Evolutionary conservation across 1,139 yeast species (phyloP), one percentile per base, ranked within the genome.

Genomic region (Suhomyces wounanorum): DNA sequence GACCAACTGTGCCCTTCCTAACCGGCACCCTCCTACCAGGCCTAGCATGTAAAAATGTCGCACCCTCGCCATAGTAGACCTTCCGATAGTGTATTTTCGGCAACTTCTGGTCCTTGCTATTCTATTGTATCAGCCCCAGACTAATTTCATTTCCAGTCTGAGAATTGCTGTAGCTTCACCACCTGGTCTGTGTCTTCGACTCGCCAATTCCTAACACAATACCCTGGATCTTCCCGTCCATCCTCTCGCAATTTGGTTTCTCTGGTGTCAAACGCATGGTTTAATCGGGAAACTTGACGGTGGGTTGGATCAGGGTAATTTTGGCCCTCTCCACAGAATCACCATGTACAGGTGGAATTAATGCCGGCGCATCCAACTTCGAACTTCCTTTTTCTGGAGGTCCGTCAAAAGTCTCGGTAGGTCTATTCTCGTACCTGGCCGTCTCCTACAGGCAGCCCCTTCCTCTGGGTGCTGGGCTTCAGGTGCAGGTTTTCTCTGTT

Each of bases 21-120:
- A 37, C 40, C 26, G 26, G 13, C 40, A 37, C 42, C 33, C 11
- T 14, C 37, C 37, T 33, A 33, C 37, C 37, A 33, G 9, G 18
- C 14, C 37, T 25, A 26, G n/a, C 42, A 23, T 14, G 31, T n/a
- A 25, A 40, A 40, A 40, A 40, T 40, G 42, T 40, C 42, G 42
- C 42, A 23, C 41, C 42, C 42, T 23, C 42, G 26, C 31, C 33
- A 16, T 16, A 23, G 21, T n/a, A 21, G 42, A 26, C 14, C 9
- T 37, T 11, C 26, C 8, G 8, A 9, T 21, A 37, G 40, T 25
- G 13, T 25, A 16, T n/a, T 18, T 30, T n/a, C 17, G 17, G 16
- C 36, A 31, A 11, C 16, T 14, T 21, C 10, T 4, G 17, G 13
- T 13, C 17, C 8, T 39, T 13, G 17, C 28, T 10, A 9, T 38